phyloP scores from a whole-genome alignment of 1,284 basidiomycete genomes.

The Irpex lacteus region DNA sequence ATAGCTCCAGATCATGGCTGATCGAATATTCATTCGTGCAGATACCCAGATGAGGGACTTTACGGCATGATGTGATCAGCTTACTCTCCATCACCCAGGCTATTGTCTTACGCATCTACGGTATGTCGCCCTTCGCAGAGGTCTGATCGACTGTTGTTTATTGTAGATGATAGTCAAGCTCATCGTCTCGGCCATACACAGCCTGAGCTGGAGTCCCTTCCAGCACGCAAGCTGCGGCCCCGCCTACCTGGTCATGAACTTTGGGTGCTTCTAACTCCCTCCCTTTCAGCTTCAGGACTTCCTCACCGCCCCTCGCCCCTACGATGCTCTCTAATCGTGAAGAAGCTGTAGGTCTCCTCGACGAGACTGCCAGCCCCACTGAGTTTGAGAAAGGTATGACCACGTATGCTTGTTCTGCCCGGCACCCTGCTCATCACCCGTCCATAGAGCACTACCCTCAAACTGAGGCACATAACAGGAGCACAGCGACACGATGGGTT shows the following conservation, averaged over 20 bases:
- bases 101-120: background rate
- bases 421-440: background rate
- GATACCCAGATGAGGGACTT: background rate
- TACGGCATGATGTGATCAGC: background rate
- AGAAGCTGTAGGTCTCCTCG: conserved; percentile 3
- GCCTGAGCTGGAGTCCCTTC: too few species aligned
- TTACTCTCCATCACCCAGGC: background rate
- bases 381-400: conserved; percentile 6
- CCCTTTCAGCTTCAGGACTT: background rate
- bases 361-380: background rate
- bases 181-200: too few species aligned
- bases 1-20: background rate
- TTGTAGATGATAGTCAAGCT: too few species aligned
- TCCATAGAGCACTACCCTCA: background rate
- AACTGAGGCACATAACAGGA: background rate
- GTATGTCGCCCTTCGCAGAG: background rate
- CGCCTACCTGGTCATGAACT: too few species aligned
- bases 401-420: background rate
- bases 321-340: conserved; percentile 1
- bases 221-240: too few species aligned
- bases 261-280: too few species aligned
- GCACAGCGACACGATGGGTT: background rate
- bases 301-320: background rate
- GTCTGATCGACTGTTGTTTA: background rate
- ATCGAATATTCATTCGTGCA: background rate